A percentile compares a stretch with the other conserved stretches of the same genome.
Conservation (phyloP, 768 basidiomycete species). For the Leccinum truebloodii region DNA sequence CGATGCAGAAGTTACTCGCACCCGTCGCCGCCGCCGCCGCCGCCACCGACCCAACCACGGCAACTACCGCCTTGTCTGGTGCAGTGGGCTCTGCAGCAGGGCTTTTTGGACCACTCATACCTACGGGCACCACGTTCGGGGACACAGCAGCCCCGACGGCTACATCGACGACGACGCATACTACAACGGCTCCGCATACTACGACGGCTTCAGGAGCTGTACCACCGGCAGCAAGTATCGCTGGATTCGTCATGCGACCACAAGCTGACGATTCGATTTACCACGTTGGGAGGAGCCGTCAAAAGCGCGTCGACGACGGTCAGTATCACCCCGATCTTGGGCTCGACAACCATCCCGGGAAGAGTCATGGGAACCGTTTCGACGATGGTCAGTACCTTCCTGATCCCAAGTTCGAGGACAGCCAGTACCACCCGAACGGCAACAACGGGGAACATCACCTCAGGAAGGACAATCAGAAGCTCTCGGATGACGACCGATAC, state of each 20-base stretch:
- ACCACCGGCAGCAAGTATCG: not conserved
- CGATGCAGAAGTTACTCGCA: not conserved
- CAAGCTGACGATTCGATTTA: not conserved
- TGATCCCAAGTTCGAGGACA: slow-evolving; percentile 4
- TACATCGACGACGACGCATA: not conserved
- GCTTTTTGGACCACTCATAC: not conserved
- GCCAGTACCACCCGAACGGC: not conserved
- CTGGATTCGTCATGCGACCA: not conserved
- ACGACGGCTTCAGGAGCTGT: not conserved
- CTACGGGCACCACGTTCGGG: not conserved
- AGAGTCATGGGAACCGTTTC: slow-evolving; percentile 1
- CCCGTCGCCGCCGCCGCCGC: not conserved
- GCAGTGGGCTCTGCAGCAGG: not conserved
- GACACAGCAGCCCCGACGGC: not conserved
- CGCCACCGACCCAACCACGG: not conserved
- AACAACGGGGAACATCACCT: not conserved
- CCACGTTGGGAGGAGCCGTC: not conserved
- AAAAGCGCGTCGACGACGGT: slow-evolving; percentile 13
- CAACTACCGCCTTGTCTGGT: not conserved
- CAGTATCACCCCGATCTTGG: slow-evolving; percentile 9
- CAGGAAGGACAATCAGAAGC: not conserved
- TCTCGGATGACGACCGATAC: slow-evolving; percentile 3
- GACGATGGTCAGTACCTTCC: slow-evolving; percentile 19
- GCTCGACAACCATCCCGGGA: slow-evolving; percentile 7
- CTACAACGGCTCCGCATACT: not conserved